phyloP scores from a whole-genome alignment of 495 filamentous ascomycete genomes.

The Xylaria acuta region DNA sequence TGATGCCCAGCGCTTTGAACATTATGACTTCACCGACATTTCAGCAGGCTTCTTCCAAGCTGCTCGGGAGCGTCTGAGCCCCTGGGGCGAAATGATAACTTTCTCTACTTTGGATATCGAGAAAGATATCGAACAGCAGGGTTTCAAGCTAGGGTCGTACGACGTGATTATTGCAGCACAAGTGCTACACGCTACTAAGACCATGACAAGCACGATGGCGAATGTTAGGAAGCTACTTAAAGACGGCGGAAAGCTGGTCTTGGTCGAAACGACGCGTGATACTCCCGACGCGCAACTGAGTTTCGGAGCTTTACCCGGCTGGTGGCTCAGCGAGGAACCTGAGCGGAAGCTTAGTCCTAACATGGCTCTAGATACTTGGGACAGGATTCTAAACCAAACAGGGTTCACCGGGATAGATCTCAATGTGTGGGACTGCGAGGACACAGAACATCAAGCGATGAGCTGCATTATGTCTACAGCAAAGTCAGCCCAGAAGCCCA shows the following conservation, averaged over 20 bases:
- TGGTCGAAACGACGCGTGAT: constrained; percentile 47
- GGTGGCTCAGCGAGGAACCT: constrained; percentile 52
- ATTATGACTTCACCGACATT: constrained; percentile 57
- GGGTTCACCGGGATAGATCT: constrained; percentile 55
- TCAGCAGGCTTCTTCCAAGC: constrained; percentile 54
- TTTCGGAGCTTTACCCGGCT: constrained; percentile 47
- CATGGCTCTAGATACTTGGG: constrained; percentile 44
- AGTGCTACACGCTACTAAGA: constrained; percentile 52
- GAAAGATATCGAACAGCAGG: constrained; percentile 39
- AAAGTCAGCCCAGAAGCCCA: not conserved
- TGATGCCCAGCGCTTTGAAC: constrained; percentile 24
- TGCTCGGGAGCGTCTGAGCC: constrained; percentile 7
- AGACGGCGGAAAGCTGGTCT: constrained; percentile 38
- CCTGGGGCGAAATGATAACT: constrained; percentile 26
- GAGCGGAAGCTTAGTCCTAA: constrained; percentile 42
- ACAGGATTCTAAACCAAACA: constrained; percentile 34
- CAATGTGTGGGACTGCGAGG: constrained; percentile 19
- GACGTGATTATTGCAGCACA: constrained; percentile 30
- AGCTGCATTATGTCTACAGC: not conserved
- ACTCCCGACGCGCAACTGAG: constrained; percentile 37
- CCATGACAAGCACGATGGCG: constrained; percentile 42
- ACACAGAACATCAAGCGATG: not conserved
- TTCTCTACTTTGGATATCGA: constrained; percentile 48
- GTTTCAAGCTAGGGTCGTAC: constrained; percentile 27
- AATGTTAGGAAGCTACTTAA: constrained; percentile 53